These are phyloP conservation scores for Peterozyma xylosa DNA, from an alignment of 805 yeast species.

Conservation along the genomic window DNA sequence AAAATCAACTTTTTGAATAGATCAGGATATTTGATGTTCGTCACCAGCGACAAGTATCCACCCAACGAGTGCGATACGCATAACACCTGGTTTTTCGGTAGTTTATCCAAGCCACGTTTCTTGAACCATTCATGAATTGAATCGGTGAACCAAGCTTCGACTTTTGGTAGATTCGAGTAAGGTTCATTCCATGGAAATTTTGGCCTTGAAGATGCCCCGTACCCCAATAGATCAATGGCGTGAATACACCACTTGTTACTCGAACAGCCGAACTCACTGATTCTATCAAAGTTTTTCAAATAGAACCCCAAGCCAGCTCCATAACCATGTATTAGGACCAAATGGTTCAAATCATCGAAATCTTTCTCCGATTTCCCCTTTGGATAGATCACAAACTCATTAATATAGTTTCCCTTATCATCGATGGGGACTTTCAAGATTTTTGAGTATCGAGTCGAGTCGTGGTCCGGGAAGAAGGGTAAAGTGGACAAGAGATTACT, in stretches of 20 bases:
- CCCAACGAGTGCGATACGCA: constrained; percentile 90
- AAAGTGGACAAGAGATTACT: constrained; percentile 43
- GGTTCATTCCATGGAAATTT: constrained; percentile 38
- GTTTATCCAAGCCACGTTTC: constrained; percentile 30
- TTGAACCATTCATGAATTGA: constrained; percentile 59
- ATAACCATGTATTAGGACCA: constrained; percentile 85
- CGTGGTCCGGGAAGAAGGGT: constrained; percentile 52
- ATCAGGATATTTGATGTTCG: constrained; percentile 53
- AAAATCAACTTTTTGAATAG: constrained; percentile 63
- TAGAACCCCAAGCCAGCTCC: constrained; percentile 88
- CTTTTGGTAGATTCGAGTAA: constrained; percentile 22
- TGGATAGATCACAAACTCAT: constrained; percentile 65
- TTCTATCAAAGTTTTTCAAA: constrained; percentile 55
- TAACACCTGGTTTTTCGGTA: constrained; percentile 35
- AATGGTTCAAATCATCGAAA: constrained; percentile 27
- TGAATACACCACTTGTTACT: constrained; percentile 63
- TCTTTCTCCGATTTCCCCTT: constrained; percentile 4
- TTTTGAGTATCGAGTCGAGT: constrained; percentile 36
- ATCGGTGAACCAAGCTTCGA: constrained; percentile 59
- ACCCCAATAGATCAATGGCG: constrained; percentile 84
- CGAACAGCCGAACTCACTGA: constrained; percentile 13
- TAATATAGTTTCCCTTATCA: constrained; percentile 46
- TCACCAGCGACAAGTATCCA: constrained; percentile 69
- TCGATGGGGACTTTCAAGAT: constrained; percentile 51
- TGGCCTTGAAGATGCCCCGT: constrained; percentile 85